Conservation (phyloP, 306 rosid species). For the Phaseolus lunatus region DNA sequence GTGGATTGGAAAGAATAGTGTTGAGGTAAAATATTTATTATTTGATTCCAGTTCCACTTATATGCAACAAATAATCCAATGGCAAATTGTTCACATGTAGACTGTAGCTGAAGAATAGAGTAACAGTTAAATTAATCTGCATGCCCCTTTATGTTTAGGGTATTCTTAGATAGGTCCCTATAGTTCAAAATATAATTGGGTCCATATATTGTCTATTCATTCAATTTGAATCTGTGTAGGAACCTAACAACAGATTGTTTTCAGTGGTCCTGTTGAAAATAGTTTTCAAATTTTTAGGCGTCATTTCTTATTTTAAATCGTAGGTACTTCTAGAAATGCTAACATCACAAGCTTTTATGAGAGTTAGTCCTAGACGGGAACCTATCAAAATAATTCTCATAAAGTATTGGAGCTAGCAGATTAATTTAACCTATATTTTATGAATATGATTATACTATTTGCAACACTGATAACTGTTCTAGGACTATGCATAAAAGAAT, state of each 20-base stretch:
- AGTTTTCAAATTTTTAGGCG: not conserved
- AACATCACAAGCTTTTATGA: slow-evolving; percentile 15
- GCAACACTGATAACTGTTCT: not conserved
- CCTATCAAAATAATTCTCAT: slow-evolving; percentile 11
- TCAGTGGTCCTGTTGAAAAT: slow-evolving; percentile 1
- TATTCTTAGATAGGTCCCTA: slow-evolving; percentile 21
- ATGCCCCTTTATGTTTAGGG: slow-evolving; percentile 1
- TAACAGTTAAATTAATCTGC: slow-evolving; percentile 20
- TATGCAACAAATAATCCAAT: slow-evolving; percentile 32
- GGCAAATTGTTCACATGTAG: slow-evolving; percentile 8
- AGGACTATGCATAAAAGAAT: not conserved
- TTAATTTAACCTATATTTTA: slow-evolving; percentile 5
- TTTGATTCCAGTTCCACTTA: slow-evolving; percentile 14
- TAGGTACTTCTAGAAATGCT: slow-evolving; percentile 24
- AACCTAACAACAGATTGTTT: slow-evolving; percentile 18
- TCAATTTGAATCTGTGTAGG: slow-evolving; percentile 8
- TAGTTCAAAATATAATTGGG: slow-evolving; percentile 22
- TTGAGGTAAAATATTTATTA: slow-evolving; percentile 63
- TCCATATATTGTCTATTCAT: slow-evolving; percentile 1
- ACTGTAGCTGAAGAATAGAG: slow-evolving; percentile 25
- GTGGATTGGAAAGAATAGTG: slow-evolving; percentile 86
- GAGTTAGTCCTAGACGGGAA: slow-evolving; percentile 11
- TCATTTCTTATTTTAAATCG: slow-evolving; percentile 17
- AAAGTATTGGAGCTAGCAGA: not conserved
- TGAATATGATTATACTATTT: not conserved